Evolutionary conservation across 768 basidiomycete genomes (phyloP), one percentile per base, ranked within the genome.

Genomic region (Trametes coccinea): DNA sequence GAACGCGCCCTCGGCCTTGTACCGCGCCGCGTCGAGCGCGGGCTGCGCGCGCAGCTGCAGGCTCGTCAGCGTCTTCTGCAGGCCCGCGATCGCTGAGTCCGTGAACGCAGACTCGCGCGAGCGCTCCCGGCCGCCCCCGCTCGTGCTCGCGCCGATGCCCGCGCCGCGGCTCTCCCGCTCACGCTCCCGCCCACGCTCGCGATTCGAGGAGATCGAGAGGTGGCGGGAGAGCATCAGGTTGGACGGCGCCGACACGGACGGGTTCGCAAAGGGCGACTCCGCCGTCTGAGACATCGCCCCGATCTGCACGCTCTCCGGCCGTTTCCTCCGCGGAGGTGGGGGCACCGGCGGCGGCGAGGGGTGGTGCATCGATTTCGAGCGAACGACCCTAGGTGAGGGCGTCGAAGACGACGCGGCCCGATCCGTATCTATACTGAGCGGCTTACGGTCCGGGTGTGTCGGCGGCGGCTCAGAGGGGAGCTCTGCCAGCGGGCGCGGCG

Each of bases 1-100:
- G 34, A 90, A 66, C 16, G 87, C 88, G 17, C 87, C 88, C 71
- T 89, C 88, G 0, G 87, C 88, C 72, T 89, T 89, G 72, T 83
- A 89, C 61, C 85, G 74, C 29, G 85, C 87, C 33, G 82, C 81
- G 59, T 89, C 87, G 29, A 88, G 69, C 46, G 75, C 79, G 0
- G 86, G 86, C 67, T 84, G 79, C 11, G 77, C 77, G 17, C 70
- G 71, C 34, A 76, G 74, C 59, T 75, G 76, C n/a, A 81, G 68
- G 11, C 63, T 71, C 22, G 67, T 73, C 43, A 84, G 65, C 57
- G 81, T 80, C 30, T 76, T 74, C 64, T 83, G 81, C 37, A 86
- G 70, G 51, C 71, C 70, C 33, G 76, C 70, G 6, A 81, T 71
- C 27, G 76, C 71, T 2, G 77, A 74, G 53, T 65, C 68, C 41